Evolutionary conservation across 148 eudicot species (phyloP), one percentile per base, ranked within the genome.

Genomic region (Silene uniflora): DNA sequence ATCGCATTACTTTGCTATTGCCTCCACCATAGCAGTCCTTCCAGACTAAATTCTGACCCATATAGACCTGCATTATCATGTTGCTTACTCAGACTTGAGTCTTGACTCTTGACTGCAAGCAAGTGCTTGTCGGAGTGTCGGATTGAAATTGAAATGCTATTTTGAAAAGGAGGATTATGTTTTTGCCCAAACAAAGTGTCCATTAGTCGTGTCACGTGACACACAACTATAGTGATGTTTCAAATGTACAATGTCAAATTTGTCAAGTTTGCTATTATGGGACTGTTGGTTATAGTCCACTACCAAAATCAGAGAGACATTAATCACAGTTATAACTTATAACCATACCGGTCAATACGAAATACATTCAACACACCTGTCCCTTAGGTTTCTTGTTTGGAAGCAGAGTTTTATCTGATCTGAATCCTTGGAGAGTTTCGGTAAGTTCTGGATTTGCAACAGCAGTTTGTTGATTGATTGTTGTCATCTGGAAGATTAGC

Each of bases 31-130:
- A 76, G 67, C 85, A 83, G 13, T 91, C 93, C 54, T 77, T 78
- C 75, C 97, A 94, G 8, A 94, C 91, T 80, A 92, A 32, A 78
- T 88, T 87, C 77, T 94, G 97, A 29, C 98, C 98, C 71, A 91
- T 86, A 81, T 88, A 91, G 23, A 90, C 91, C 97, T 94, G 90
- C 80, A 87, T 21, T 27, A 70, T 16, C 19, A 35, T 8, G 24
- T 65, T 59, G 42, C 9, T 55, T 55, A 55, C 60, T 55, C n/a
- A 12, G 5, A 55, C 60, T 55, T n/a, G n/a, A n/a, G n/a, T n/a
- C n/a, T n/a, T n/a, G n/a, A n/a, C n/a, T n/a, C n/a, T n/a, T 3
- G 17, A 17, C 58, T 16, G 13, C 4, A 16, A 10, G 58, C 14
- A 10, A 18, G 60, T 18, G 60, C 60, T 16, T 13, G 60, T 55